Evolutionary conservation across 352 stramenopile species (phyloP), one percentile per base, ranked within the genome.

Genomic region (Pythium graminicola): DNA sequence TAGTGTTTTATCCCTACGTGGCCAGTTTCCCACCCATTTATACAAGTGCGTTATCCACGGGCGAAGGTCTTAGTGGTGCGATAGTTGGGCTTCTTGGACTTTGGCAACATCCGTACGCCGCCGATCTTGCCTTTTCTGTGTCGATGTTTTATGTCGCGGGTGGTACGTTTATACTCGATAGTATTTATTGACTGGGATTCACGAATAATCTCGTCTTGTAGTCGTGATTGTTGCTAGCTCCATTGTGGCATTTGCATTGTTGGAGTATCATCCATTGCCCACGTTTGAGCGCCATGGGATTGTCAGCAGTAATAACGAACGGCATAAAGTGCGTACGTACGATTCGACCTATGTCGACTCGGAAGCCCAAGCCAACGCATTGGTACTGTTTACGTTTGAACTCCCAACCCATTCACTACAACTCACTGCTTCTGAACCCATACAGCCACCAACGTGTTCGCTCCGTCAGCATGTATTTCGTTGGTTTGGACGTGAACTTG

Each of bases 1-100:
- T 86, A 14, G 67, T 86, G 11, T 81, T 86, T 52, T 85, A 85
- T 50, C 75, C 78, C 36, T 89, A 75, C 57, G 75, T 89, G 41
- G 67, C 75, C 0, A 77, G 51, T 39, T 89, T 81, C 50, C 72
- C 75, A 13, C 54, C 76, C 1, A 58, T 86, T 23, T 89, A 77
- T 57, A 86, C 76, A 43, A 86, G 67, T 41, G 73, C 72, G 2
- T 35, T 86, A 44, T 72, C 73, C 0, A 89, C 75, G 10, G 78
- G 78, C n/a, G 76, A 85, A 46, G 72, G 72, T 0, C 50, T 86
- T 5, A 89, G 78, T 42, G 78, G 75, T 9, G 76, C 73, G 0
- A 51, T 86, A 4, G 75, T 73, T 1, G 78, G 65, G 4, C 48
- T 89, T 19, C 50, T 89, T 20, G 78, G 75, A 13, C 53, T 89